Evolutionary conservation across 129 eudicot genomes (phyloP).

Genomic region (Helichrysum umbraculigerum): DNA sequence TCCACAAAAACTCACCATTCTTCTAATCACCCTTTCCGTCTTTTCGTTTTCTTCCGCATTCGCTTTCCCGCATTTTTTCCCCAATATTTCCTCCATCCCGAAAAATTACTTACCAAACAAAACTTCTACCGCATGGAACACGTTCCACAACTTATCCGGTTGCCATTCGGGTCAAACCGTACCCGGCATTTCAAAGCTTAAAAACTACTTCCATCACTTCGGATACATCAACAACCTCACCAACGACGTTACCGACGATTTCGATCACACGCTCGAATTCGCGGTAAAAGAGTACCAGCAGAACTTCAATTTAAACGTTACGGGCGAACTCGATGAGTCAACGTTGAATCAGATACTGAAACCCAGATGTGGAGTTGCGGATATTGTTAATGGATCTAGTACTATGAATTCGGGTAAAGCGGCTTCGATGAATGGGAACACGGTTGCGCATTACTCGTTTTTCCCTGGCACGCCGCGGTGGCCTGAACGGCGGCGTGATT

Average conservation of each 20-base stretch:
- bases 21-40: neutral
- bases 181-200: constrained; percentile 52
- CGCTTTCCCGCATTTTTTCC: constrained; percentile 68
- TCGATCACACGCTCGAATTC: constrained; percentile 37
- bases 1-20: neutral
- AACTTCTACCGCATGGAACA: constrained; percentile 47
- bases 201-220: constrained; percentile 57
- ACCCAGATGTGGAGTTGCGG: constrained; percentile 81
- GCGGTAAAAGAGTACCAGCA: constrained; percentile 54
- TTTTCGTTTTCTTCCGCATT: constrained; percentile 9
- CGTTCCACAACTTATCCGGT: constrained; percentile 47
- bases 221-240: constrained; percentile 47
- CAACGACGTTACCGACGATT: constrained; percentile 40
- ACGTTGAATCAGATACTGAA: constrained; percentile 48
- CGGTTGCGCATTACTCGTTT: constrained; percentile 63
- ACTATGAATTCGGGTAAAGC: constrained; percentile 56
- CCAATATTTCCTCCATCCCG: constrained; percentile 70
- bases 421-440: constrained; percentile 6
- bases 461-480: constrained; percentile 70
- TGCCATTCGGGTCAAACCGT: constrained; percentile 46
- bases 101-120: constrained; percentile 37
- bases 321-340: constrained; percentile 61
- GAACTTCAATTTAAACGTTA: constrained; percentile 63
- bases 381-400: constrained; percentile 58
- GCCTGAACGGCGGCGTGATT: constrained; percentile 31